phyloP scores from a whole-genome alignment of 139 green algal genomes.

The Asterochloris sp. region DNA sequence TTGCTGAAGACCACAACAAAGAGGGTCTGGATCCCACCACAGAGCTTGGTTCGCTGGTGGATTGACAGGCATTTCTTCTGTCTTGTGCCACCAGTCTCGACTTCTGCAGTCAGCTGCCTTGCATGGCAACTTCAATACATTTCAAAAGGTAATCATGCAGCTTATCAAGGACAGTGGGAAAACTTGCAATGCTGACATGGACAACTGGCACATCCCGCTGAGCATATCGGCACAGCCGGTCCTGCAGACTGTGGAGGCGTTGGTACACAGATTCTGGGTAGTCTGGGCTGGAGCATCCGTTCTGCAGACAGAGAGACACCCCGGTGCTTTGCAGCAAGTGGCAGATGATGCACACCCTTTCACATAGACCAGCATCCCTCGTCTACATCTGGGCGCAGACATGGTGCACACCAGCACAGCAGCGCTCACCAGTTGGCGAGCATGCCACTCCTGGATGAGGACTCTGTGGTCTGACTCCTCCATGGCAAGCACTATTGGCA shows the following conservation, averaged over 20 bases:
- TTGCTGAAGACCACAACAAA: too few species aligned
- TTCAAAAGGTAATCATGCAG: conserved; percentile 73
- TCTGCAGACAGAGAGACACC: not conserved
- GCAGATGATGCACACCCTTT: not conserved
- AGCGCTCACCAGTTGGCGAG: conserved; percentile 12
- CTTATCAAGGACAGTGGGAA: conserved; percentile 50
- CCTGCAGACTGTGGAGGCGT: conserved; percentile 48
- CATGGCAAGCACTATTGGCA: conserved; percentile 60
- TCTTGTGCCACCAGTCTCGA: too few species aligned
- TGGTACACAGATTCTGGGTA: conserved; percentile 12
- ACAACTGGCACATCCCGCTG: conserved; percentile 57
- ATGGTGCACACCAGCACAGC: not conserved
- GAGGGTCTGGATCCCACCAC: too few species aligned
- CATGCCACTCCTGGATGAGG: conserved; percentile 44
- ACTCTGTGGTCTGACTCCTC: conserved; percentile 46
- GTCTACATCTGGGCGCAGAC: not conserved
- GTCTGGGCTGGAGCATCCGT: conserved; percentile 2
- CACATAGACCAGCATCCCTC: not conserved
- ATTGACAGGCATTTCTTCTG: too few species aligned
- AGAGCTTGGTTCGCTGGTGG: too few species aligned
- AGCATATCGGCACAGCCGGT: conserved; percentile 55
- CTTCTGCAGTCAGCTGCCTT: too few species aligned
- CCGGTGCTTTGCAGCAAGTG: not conserved
- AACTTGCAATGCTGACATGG: conserved; percentile 38
- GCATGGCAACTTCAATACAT: conserved; percentile 56